phyloP scores from a whole-genome alignment of 2,329 filamentous ascomycete genomes.

The Fusarium drepaniforme region DNA sequence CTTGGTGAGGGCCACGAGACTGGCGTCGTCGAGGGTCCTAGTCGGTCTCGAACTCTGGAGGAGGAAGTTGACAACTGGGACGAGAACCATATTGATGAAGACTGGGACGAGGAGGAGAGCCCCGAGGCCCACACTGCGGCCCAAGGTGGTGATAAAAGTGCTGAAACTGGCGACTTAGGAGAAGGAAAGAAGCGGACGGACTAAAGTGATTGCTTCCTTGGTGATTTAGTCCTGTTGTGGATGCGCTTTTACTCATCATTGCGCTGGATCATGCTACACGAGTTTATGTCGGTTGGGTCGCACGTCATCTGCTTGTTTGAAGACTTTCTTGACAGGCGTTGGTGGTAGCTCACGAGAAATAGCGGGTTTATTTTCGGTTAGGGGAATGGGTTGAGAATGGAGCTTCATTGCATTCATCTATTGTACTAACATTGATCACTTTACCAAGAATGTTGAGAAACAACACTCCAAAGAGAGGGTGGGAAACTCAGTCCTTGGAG shows the following conservation, averaged over 20 bases:
- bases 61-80: constrained; percentile 95
- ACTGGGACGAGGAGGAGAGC: constrained; percentile 67
- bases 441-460: not conserved
- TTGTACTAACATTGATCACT: not conserved
- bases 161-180: constrained; percentile 44
- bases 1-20: constrained; percentile 80
- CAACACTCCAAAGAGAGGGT: not conserved
- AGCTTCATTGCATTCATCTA: not conserved
- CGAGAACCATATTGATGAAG: constrained; percentile 76
- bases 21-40: constrained; percentile 63
- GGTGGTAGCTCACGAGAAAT: not conserved
- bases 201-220: constrained; percentile 28
- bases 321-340: constrained; percentile 5
- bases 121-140: constrained; percentile 34
- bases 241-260: constrained; percentile 10
- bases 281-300: constrained; percentile 15
- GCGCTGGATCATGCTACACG: constrained; percentile 19
- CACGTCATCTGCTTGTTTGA: not conserved
- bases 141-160: constrained; percentile 32
- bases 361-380: not conserved
- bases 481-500: not conserved
- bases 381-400: not conserved
- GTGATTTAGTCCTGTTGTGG: not conserved
- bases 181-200: constrained; percentile 51
- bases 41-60: constrained; percentile 66